These are phyloP conservation scores for Fusarium sp. DNA, from an alignment of 2,329 filamentous ascomycete genomes.

Conservation along the genomic window DNA sequence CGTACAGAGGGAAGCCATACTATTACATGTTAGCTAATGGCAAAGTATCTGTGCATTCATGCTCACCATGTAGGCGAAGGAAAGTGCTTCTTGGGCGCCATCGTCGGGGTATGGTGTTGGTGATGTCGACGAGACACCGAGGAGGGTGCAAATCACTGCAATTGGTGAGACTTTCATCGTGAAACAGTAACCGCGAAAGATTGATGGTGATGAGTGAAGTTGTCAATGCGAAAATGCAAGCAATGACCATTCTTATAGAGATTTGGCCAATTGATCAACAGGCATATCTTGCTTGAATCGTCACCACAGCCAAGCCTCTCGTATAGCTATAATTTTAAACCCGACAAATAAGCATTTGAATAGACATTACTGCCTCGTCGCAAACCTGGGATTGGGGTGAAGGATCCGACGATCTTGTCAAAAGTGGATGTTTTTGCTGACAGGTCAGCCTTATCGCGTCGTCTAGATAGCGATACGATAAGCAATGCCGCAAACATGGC, in stretches of 20 bases:
- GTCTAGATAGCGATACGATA: slow-evolving; percentile 3
- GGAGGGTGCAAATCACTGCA: not conserved
- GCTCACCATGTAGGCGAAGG: not conserved
- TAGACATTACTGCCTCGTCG: not conserved
- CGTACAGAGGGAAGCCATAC: slow-evolving; percentile 3
- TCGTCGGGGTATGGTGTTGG: not conserved
- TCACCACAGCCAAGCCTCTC: no score
- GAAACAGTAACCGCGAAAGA: not conserved
- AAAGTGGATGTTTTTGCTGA: not conserved
- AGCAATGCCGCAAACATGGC: not conserved
- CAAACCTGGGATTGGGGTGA: not conserved
- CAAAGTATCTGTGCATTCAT: no score
- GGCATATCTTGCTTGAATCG: not conserved
- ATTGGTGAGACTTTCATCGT: not conserved
- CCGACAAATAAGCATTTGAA: not conserved
- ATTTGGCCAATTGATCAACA: not conserved
- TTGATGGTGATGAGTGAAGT: not conserved
- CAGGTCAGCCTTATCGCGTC: not conserved
- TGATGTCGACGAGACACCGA: not conserved
- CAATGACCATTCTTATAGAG: not conserved
- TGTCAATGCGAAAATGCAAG: not conserved
- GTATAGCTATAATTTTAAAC: not conserved
- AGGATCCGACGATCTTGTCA: not conserved
- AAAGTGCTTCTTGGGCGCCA: not conserved
- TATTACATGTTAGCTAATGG: not conserved